These are phyloP conservation scores for Linnemannia hyalina DNA, from an alignment of 192 early-diverging fungal species.

Conservation along the genomic window DNA sequence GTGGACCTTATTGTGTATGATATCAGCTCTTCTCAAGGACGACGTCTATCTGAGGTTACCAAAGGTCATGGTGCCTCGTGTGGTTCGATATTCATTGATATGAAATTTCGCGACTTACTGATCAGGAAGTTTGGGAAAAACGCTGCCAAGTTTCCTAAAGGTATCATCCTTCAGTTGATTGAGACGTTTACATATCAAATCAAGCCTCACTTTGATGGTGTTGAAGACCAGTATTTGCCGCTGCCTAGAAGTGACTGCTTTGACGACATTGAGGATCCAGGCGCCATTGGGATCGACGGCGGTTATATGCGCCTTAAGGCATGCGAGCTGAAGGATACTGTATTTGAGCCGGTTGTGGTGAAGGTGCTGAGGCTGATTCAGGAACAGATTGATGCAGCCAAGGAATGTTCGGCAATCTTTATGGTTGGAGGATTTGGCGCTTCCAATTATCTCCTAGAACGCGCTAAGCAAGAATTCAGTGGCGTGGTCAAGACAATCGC, in stretches of 20 bases:
- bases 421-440: constrained; percentile 65
- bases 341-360: constrained; percentile 19
- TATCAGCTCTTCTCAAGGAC: constrained; percentile 18
- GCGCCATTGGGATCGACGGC: constrained; percentile 14
- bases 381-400: constrained; percentile 21
- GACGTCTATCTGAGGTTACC: constrained; percentile 54
- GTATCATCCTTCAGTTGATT: constrained; percentile 6
- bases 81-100: constrained; percentile 58
- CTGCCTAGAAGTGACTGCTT: constrained; percentile 15
- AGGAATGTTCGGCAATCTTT: constrained; percentile 49
- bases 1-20: constrained; percentile 57
- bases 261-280: background rate
- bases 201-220: constrained; percentile 17
- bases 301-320: constrained; percentile 7
- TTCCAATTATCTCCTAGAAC: constrained; percentile 58
- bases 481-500: constrained; percentile 52
- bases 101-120: constrained; percentile 46
- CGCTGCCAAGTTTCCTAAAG: constrained; percentile 25
- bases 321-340: constrained; percentile 2
- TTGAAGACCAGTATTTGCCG: background rate
- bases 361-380: constrained; percentile 16
- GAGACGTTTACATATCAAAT: constrained; percentile 11
- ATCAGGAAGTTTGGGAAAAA: constrained; percentile 32
- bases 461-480: constrained; percentile 54
- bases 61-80: constrained; percentile 56